Evolutionary conservation across 345 rosid species (phyloP).

Genomic region (Isatis tinctoria): DNA sequence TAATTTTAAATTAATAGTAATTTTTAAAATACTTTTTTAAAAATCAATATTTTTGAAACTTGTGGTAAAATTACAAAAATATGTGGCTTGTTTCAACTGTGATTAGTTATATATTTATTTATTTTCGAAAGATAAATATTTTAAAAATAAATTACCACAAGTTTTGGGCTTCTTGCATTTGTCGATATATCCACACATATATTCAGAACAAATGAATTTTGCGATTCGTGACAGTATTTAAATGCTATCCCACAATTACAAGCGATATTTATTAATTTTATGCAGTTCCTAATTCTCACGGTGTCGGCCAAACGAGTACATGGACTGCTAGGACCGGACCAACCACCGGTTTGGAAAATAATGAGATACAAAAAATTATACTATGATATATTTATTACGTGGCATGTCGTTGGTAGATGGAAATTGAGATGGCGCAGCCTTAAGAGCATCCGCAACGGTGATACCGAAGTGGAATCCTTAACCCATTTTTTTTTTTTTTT

Average conservation of each 20-base stretch:
- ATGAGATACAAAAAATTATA: background rate
- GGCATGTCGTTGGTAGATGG: slow-evolving; percentile 24
- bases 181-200: background rate
- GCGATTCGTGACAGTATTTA: background rate
- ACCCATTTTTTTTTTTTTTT: too few species aligned
- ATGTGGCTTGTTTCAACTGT: too few species aligned
- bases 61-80: too few species aligned
- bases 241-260: background rate
- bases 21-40: too few species aligned
- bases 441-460: too few species aligned
- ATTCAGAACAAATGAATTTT: background rate
- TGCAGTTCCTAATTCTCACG: background rate
- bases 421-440: slow-evolving; percentile 29
- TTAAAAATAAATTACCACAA: background rate
- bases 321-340: background rate
- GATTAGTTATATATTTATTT: too few species aligned
- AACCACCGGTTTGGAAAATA: background rate
- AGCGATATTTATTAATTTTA: background rate
- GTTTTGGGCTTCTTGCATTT: background rate
- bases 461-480: too few species aligned
- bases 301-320: slow-evolving; percentile 20
- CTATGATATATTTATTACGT: slow-evolving; percentile 10
- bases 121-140: too few species aligned
- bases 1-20: too few species aligned
- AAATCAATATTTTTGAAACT: too few species aligned